Percentiles rank a stretch among this genome's conserved stretches.
These are phyloP conservation scores for Sophora flavescens DNA, from an alignment of 306 rosid genomes.

Conservation along the genomic window DNA sequence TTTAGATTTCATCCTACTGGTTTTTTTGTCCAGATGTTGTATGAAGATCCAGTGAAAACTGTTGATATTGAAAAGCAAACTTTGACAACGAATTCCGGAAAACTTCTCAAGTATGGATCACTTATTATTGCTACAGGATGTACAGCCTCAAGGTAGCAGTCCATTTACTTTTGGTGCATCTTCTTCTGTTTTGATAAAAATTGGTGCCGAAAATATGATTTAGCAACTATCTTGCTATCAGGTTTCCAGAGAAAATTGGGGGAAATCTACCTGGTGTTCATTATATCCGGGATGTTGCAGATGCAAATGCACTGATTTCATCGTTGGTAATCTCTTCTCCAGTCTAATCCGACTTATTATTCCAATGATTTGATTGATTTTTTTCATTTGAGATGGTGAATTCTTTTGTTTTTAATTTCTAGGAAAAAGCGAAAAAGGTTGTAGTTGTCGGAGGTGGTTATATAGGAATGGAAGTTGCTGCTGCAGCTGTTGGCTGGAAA, in stretches of 20 bases:
- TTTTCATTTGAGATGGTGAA: conserved; percentile 13
- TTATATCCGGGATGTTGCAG: conserved; percentile 92
- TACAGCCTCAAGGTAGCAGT: conserved; percentile 80
- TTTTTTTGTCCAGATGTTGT: conserved; percentile 64
- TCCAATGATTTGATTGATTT: conserved; percentile 31
- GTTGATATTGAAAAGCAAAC: conserved; percentile 76
- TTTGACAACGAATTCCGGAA: conserved; percentile 80
- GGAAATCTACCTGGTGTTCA: conserved; percentile 92
- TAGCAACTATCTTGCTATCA: conserved; percentile 48
- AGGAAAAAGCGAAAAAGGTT: conserved; percentile 82
- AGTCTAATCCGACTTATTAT: conserved; percentile 7
- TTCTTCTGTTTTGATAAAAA: conserved; percentile 15
- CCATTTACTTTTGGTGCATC: conserved; percentile 27
- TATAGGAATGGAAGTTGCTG: conserved; percentile 98
- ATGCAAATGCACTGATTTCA: conserved; percentile 81
- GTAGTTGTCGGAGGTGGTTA: conserved; percentile 97
- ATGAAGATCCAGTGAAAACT: conserved; percentile 73
- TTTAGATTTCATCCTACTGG: conserved; percentile 33
- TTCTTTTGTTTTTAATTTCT: conserved; percentile 30
- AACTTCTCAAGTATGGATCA: conserved; percentile 84
- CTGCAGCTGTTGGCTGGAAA: conserved; percentile 93
- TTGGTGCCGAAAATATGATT: conserved; percentile 40
- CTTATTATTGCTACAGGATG: conserved; percentile 87
- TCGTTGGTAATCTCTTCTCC: conserved; percentile 65
- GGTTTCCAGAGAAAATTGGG: conserved; percentile 92